Base-by-base conservation (phyloP, 306 rosid genomes). In the Medicago arabica region DNA sequence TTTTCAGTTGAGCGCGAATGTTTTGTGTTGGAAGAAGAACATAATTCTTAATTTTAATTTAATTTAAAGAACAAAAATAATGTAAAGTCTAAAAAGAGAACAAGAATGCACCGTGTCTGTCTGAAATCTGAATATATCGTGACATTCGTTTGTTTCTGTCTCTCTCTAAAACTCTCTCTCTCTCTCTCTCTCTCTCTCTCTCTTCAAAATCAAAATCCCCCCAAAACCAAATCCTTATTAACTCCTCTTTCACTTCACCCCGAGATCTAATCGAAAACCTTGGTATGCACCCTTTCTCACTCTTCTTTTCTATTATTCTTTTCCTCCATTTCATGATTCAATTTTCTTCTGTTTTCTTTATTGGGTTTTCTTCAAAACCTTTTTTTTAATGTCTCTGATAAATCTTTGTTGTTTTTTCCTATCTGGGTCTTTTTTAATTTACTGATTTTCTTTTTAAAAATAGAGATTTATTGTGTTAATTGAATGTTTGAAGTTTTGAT, bases 211-310 rank as follows among this genome's bases (percentile, higher is more conserved):
- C 14, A 46, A 46, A 83, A 12, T 3, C 53, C 86, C 83, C 71
- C 0, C 6, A 80, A 28, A 63, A 73, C 84, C 71, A 65, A 76
- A 82, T 87, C 83, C 83, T 58, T 55, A 14, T 39, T 31, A 8
- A 76, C 49, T 60, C 25, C 7, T 23, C 46, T 80, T 72, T 63
- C 74, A 70, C 69, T 71, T 23, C 58, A 14, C 34, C 85, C 80
- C 85, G 93, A 61, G 67, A 61, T 61, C 67, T 34, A 61, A 93
- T 90, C 98, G 75, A 74, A 49, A 51, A 73, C 69, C 54, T 6
- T 69, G 93, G 98, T 93, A 89, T 65, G 64, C 34, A 58, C 49
- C 18, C 74, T 76, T 77, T 78, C 69, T 17, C 62, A 12, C 47
- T 71, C 60, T 9, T 46, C 17, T 4, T 17, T 58, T 47, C 13